Percentiles rank a stretch among this genome's conserved stretches.
phyloP scores from a whole-genome alignment of 169 alveolate species.

The Plasmodium coatneyi region DNA sequence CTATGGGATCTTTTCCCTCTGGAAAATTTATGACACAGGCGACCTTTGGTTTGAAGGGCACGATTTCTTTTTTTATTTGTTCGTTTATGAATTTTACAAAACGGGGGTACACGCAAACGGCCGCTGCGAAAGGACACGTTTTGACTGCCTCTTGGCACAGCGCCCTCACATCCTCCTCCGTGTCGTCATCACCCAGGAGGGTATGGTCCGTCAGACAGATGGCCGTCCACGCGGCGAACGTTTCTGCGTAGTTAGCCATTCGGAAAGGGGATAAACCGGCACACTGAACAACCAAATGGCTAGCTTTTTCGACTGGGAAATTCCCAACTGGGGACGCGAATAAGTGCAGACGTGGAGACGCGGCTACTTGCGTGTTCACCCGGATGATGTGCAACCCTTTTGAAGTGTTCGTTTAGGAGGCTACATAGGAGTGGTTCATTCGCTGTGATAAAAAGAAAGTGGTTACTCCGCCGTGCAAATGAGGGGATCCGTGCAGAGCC shows the following conservation, averaged over 20 bases:
- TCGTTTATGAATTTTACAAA: slow-evolving; percentile 72
- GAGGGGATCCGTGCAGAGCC: background rate
- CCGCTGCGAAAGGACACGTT: slow-evolving; percentile 74
- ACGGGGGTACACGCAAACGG: slow-evolving; percentile 75
- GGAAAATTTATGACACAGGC: slow-evolving; percentile 82
- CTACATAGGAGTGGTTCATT: background rate
- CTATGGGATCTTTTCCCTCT: slow-evolving; percentile 70
- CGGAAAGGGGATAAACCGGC: background rate
- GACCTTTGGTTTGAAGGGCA: slow-evolving; percentile 41
- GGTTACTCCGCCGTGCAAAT: background rate
- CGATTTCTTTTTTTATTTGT: slow-evolving; percentile 45
- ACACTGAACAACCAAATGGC: background rate
- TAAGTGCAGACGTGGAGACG: background rate
- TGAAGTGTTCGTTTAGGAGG: background rate
- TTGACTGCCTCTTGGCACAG: slow-evolving; percentile 64
- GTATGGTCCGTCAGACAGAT: slow-evolving; percentile 76
- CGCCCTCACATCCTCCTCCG: slow-evolving; percentile 51
- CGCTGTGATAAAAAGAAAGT: background rate
- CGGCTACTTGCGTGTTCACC: background rate
- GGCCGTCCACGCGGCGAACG: slow-evolving; percentile 70
- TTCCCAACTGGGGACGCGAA: background rate
- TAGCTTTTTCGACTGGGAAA: background rate
- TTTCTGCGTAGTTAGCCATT: slow-evolving; percentile 61
- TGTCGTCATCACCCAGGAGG: slow-evolving; percentile 58
- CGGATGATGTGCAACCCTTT: background rate